Conservation (phyloP, 2,329 filamentous ascomycete genomes). For the Curvularia verruculosa region DNA sequence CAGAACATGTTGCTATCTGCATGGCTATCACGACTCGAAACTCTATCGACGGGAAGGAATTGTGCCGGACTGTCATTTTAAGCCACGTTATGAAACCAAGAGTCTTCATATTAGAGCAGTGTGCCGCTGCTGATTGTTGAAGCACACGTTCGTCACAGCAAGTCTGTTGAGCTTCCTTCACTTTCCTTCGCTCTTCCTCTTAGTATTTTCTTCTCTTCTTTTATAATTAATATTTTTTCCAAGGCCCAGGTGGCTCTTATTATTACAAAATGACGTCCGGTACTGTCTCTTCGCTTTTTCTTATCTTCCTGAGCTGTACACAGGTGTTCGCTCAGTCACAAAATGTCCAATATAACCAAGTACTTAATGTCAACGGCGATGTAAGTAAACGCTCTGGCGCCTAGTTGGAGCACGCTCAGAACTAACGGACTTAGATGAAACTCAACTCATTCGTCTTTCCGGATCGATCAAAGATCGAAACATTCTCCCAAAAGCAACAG, state of each 20-base stretch:
- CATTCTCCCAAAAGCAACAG: constrained; percentile 47
- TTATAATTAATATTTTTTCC: constrained; percentile 18
- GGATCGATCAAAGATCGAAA: constrained; percentile 47
- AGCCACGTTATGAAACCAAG: constrained; percentile 12
- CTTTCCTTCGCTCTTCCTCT: constrained; percentile 18
- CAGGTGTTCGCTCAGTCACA: constrained; percentile 33
- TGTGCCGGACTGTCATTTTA: constrained; percentile 11
- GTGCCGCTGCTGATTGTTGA: constrained; percentile 15
- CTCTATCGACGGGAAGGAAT: constrained; percentile 10
- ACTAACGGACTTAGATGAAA: constrained; percentile 40
- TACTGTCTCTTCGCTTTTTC: constrained; percentile 43
- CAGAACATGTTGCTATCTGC: constrained; percentile 5
- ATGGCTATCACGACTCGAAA: constrained; percentile 14
- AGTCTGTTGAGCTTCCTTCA: constrained; percentile 40
- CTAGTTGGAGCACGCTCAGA: fast-evolving
- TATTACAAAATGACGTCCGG: constrained; percentile 44
- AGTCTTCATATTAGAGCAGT: constrained; percentile 34
- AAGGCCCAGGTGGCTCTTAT: constrained; percentile 44
- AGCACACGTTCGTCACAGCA: constrained; percentile 32
- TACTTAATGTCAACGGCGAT: constrained; percentile 49
- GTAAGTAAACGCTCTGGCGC: constrained; percentile 27
- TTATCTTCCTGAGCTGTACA: constrained; percentile 38
- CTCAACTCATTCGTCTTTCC: constrained; percentile 48
- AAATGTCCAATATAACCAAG: constrained; percentile 46
- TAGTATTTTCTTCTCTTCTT: constrained; percentile 24